Evolutionary conservation across 1,139 yeast genomes (phyloP).

Genomic region (Protomyces macrosporus): DNA sequence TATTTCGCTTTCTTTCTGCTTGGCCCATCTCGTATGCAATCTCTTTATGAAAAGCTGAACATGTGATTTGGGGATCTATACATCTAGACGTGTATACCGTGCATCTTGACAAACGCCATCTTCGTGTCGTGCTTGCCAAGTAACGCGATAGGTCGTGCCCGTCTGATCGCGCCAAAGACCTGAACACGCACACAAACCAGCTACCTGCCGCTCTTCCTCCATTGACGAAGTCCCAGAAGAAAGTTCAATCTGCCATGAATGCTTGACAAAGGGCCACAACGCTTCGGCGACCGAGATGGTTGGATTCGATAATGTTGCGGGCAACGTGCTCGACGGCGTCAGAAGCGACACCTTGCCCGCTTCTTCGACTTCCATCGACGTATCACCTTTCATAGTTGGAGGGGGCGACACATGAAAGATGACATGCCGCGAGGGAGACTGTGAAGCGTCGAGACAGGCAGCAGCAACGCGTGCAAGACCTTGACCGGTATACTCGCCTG

Average conservation of each 20-base stretch:
- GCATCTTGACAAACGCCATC: not conserved
- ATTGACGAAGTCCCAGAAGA: not conserved
- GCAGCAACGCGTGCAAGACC: not conserved
- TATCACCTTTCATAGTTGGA: not conserved
- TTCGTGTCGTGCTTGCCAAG: not conserved
- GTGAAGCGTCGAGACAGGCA: not conserved
- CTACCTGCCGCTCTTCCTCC: not conserved
- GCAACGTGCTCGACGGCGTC: not conserved
- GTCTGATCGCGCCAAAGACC: not conserved
- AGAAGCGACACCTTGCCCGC: not conserved
- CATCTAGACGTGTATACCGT: not conserved
- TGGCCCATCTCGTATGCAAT: not conserved
- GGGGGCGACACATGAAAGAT: not conserved
- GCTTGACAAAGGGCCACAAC: slow-evolving; percentile 1
- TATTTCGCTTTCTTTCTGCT: not conserved
- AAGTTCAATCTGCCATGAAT: not conserved
- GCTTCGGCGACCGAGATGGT: not conserved
- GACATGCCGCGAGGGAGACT: not conserved
- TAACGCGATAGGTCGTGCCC: not conserved
- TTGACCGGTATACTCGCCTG: not conserved
- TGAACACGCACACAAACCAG: no score
- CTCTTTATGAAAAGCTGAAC: no score
- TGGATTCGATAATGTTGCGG: not conserved
- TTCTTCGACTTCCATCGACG: not conserved
- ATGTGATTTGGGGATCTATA: no score